Conservation (phyloP, 2,329 filamentous ascomycete genomes). For the Aureobasidium sp. region DNA sequence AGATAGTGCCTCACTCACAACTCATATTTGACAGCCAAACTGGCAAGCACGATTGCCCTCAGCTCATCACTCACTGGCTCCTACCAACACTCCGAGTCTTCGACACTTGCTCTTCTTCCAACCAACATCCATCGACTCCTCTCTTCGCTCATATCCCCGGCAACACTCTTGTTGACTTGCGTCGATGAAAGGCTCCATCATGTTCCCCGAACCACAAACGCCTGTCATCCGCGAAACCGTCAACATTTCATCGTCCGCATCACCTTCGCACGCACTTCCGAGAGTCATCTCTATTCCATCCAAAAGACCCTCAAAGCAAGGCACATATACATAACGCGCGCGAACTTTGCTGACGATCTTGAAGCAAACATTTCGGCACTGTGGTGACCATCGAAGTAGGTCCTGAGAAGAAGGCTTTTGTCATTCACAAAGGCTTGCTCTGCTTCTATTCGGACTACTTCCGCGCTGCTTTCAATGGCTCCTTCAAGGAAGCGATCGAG, state of each 20-base stretch:
- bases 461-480: neutral
- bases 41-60: too few species aligned
- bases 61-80: neutral
- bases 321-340: too few species aligned
- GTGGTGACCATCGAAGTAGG: neutral
- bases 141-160: neutral
- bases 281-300: neutral
- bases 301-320: neutral
- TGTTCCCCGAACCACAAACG: too few species aligned
- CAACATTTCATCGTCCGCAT: neutral
- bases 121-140: too few species aligned
- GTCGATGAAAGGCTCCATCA: too few species aligned
- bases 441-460: slow-evolving; percentile 1
- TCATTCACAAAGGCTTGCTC: neutral
- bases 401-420: neutral
- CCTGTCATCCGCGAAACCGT: neutral
- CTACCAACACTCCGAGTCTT: neutral
- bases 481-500: neutral
- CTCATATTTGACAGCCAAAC: too few species aligned
- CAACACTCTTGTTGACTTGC: too few species aligned
- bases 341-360: neutral
- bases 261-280: neutral
- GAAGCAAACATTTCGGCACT: neutral
- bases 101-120: too few species aligned
- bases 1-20: too few species aligned